phyloP scores from a whole-genome alignment of 2,329 filamentous ascomycete species.

The Diaporthe sp. region DNA sequence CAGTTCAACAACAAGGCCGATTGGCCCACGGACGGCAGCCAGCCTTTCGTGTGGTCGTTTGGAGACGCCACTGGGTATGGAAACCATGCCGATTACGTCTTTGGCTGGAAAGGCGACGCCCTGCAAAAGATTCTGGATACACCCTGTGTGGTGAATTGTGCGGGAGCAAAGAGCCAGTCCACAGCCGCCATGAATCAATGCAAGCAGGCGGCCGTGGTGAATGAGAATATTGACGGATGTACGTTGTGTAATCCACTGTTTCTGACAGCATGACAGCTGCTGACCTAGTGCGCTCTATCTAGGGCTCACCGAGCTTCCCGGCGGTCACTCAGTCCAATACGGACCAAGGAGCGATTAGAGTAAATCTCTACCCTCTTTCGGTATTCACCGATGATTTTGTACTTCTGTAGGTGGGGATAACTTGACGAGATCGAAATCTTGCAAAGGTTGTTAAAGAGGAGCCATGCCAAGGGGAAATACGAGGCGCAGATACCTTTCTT shows the following conservation, averaged over 20 bases:
- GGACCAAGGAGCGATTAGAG: not conserved
- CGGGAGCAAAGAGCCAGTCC: constrained; percentile 40
- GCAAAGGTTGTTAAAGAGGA: not conserved
- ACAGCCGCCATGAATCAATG: constrained; percentile 40
- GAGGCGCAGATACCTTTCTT: not conserved
- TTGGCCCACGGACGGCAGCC: constrained; percentile 47
- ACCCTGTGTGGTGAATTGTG: constrained; percentile 38
- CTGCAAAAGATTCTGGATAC: constrained; percentile 44
- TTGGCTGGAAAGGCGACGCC: constrained; percentile 44
- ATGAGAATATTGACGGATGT: constrained; percentile 44
- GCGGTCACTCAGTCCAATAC: constrained; percentile 3
- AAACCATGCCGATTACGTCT: constrained; percentile 48
- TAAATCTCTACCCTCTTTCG: not conserved
- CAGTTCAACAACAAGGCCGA: constrained; percentile 47
- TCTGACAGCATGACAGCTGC: not conserved
- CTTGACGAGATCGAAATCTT: not conserved
- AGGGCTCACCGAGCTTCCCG: constrained; percentile 17
- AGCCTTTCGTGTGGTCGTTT: constrained; percentile 43
- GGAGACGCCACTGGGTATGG: constrained; percentile 47
- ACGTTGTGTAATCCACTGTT: constrained; percentile 32
- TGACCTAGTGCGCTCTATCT: not conserved
- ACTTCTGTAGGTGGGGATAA: not conserved
- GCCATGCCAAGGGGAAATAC: not conserved
- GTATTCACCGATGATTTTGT: not conserved
- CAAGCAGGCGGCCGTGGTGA: constrained; percentile 39